phyloP scores from a whole-genome alignment of 179 eudicot genomes.

The Pouteria campechiana region DNA sequence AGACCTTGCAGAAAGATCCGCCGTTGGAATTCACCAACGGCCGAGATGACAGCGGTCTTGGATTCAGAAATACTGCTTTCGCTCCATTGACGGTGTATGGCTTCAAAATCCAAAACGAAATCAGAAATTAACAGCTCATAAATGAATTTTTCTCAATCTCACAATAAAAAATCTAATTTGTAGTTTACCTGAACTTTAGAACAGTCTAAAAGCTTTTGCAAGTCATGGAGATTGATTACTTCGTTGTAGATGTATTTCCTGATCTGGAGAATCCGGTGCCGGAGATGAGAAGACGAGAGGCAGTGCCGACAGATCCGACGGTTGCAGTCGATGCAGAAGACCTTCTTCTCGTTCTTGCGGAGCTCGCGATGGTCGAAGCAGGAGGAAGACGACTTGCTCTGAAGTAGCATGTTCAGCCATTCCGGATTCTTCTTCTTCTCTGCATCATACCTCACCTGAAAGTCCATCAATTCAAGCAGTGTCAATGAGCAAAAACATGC shows the following conservation, averaged over 20 bases:
- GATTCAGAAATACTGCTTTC: conserved; percentile 36
- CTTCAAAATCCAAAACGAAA: conserved; percentile 5
- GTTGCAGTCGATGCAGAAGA: conserved; percentile 31
- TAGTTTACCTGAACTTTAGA: conserved; percentile 21
- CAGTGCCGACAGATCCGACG: conserved; percentile 28
- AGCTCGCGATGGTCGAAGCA: conserved; percentile 19
- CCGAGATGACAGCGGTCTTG: conserved; percentile 26
- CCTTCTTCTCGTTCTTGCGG: conserved; percentile 26
- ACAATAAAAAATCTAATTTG: background rate
- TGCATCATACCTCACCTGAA: too few relatives aligned
- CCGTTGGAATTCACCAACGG: conserved; percentile 14
- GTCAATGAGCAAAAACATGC: too few relatives aligned
- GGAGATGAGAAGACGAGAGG: conserved; percentile 5
- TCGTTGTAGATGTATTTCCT: conserved; percentile 34
- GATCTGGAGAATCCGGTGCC: conserved; percentile 24
- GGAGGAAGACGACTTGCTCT: conserved; percentile 13
- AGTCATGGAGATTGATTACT: conserved; percentile 32
- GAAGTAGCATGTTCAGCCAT: conserved; percentile 16
- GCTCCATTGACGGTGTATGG: conserved; percentile 41
- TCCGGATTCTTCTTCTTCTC: conserved; percentile 7
- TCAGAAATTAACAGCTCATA: background rate
- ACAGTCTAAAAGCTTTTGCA: conserved; percentile 27
- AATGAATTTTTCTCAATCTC: background rate
- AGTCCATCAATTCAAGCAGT: too few relatives aligned
- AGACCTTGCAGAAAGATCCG: conserved; percentile 26